These are phyloP conservation scores for Thraustochytrium sp. DNA, from an alignment of 352 stramenopile species.

Conservation along the genomic window DNA sequence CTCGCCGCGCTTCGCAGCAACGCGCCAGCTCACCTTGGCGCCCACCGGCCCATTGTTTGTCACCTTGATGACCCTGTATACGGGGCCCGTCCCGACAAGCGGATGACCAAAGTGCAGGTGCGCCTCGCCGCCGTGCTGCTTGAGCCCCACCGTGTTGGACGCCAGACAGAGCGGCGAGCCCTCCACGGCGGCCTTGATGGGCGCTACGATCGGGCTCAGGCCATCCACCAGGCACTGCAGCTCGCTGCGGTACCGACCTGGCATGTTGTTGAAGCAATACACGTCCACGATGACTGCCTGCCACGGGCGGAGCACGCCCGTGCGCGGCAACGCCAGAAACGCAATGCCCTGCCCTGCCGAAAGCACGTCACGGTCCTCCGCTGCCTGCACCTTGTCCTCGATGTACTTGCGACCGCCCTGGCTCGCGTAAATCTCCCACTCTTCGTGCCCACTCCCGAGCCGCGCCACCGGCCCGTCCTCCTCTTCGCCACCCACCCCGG, in stretches of 20 bases:
- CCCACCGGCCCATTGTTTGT: background rate
- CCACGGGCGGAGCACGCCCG: slow-evolving; percentile 1
- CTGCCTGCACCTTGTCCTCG: background rate
- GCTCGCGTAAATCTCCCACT: background rate
- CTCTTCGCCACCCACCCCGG: too few species aligned
- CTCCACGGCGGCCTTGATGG: background rate
- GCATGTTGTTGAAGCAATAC: slow-evolving; percentile 40
- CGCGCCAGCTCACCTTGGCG: background rate
- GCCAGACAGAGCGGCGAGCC: background rate
- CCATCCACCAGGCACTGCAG: background rate
- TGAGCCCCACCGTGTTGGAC: background rate
- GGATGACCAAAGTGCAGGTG: slow-evolving; percentile 22
- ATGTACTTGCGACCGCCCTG: background rate
- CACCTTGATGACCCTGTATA: slow-evolving; percentile 28
- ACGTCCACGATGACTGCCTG: slow-evolving; percentile 25
- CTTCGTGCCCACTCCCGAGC: slow-evolving; percentile 16
- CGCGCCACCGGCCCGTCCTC: background rate
- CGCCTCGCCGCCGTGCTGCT: background rate
- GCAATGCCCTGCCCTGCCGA: background rate
- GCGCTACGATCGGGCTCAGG: background rate
- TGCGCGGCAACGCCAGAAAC: background rate
- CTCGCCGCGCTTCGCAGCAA: slow-evolving; percentile 7
- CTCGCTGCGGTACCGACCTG: slow-evolving; percentile 9
- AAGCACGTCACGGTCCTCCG: background rate
- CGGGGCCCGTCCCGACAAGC: background rate